phyloP scores from a whole-genome alignment of 148 eudicot species.

The Persicaria maculosa region DNA sequence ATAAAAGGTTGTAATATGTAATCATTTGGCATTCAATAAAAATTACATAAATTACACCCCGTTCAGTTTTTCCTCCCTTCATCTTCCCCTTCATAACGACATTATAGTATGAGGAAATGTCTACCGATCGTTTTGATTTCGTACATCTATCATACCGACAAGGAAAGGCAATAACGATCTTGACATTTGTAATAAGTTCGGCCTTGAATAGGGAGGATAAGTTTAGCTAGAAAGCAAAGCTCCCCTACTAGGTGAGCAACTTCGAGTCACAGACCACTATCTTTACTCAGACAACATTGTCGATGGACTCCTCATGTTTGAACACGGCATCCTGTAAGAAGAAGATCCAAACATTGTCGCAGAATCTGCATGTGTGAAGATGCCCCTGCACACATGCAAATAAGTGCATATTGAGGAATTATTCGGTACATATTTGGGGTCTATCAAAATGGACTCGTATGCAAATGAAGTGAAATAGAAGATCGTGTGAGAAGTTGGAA shows the following conservation, averaged over 20 bases:
- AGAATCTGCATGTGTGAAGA: constrained; percentile 91
- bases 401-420: no score
- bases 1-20: no score
- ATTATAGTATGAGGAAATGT: no score
- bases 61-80: no score
- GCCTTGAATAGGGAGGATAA: not conserved
- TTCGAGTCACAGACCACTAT: constrained; percentile 93
- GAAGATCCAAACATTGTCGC: constrained; percentile 97
- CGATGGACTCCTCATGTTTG: constrained; percentile 65
- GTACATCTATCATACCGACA: not conserved
- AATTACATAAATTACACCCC: no score
- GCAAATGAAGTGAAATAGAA: not conserved
- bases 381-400: constrained; percentile 49
- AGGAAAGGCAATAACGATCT: not conserved
- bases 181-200: not conserved
- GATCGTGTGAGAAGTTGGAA: not conserved
- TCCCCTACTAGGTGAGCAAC: constrained; percentile 56
- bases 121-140: no score
- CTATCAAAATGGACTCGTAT: no score
- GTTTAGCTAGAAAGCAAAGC: not conserved
- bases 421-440: no score
- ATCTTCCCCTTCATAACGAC: no score
- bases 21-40: no score
- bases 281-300: constrained; percentile 62
- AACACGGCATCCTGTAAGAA: constrained; percentile 65